Base-by-base conservation (phyloP, 768 basidiomycete genomes). In the Plicaturopsis crispa region DNA sequence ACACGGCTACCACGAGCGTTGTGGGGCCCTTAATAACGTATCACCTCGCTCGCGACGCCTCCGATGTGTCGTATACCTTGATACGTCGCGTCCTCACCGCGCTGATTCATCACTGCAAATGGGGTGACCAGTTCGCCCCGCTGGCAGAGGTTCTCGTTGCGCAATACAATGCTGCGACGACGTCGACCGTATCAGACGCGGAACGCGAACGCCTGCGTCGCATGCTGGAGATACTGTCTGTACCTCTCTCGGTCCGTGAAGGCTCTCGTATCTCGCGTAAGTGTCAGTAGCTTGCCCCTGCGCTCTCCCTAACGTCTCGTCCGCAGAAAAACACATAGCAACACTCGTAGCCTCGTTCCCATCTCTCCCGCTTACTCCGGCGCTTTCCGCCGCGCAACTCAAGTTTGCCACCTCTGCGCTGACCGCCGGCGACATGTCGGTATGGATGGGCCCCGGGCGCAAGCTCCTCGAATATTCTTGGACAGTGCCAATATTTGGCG, bases 51-150 rank as follows among this genome's bases (percentile, higher is more conserved):
- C 55, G 48, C 48, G 54, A 63, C 31, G 50, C 54, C 22, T 59
- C 67, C 4, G 67, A 66, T 28, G 41, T 53, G 13, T 69, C 75
- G 1, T 69, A 67, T 41, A 76, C 67, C 0, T 67, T 87, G 19
- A 52, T 87, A 22, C 80, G 84, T 6, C 77, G 89, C 23, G 62
- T 82, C 1, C 60, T 90, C 2, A 93, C 89, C 0, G 80, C 89
- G 1, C 60, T 90, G 8, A 76, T 84, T 14, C 92, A 94, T 51
- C 89, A 94, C 49, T 80, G 82, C 55, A 82, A 81, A 46, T 68
- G 67, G 17, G 59, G 81, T 1, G 78, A 83, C 17, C 72, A 80
- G 35, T 89, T 84, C 52, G 52, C 69, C 4, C 50, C 69, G 0
- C 47, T 87, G 2, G 69, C 71, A 2, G 76, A 84, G 13, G 47